Percentiles rank a stretch among this genome's conserved stretches.
Conservation (phyloP, 805 yeast species). For the Millerago galiae region DNA sequence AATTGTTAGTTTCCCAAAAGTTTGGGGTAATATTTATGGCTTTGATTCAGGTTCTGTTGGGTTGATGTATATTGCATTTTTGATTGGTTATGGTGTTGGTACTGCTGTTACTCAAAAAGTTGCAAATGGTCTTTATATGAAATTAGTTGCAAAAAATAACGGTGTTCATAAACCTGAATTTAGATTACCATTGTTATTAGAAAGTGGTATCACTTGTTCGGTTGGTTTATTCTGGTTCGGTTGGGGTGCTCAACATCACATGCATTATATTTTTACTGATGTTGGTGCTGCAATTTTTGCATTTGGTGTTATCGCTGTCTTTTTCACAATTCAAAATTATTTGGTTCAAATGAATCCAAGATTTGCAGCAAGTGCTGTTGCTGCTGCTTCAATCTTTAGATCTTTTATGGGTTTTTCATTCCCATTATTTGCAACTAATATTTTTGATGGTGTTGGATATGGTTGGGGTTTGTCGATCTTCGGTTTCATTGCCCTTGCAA, state of each 20-base stretch:
- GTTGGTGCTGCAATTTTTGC: slow-evolving; percentile 59
- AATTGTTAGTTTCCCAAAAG: slow-evolving; percentile 52
- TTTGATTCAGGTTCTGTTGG: slow-evolving; percentile 45
- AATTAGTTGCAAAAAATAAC: slow-evolving; percentile 33
- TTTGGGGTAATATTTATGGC: slow-evolving; percentile 42
- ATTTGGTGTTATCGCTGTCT: slow-evolving; percentile 53
- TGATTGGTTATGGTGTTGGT: slow-evolving; percentile 49
- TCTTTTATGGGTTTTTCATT: slow-evolving; percentile 63
- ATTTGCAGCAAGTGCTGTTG: slow-evolving; percentile 63
- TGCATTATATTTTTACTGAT: slow-evolving; percentile 58
- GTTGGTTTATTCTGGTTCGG: slow-evolving; percentile 65
- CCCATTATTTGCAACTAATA: slow-evolving; percentile 55
- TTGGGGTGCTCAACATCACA: slow-evolving; percentile 54
- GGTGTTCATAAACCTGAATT: slow-evolving; percentile 59
- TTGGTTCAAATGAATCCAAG: slow-evolving; percentile 65
- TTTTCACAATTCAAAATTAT: slow-evolving; percentile 62
- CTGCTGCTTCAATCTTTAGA: slow-evolving; percentile 63
- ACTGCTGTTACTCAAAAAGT: slow-evolving; percentile 40
- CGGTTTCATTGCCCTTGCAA: slow-evolving; percentile 46
- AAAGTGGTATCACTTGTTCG: slow-evolving; percentile 47
- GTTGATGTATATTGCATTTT: slow-evolving; percentile 50
- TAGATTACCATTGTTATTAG: slow-evolving; percentile 45
- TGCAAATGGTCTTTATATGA: slow-evolving; percentile 35
- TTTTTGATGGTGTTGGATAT: slow-evolving; percentile 52
- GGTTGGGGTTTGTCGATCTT: slow-evolving; percentile 70